These are phyloP conservation scores for Thelonectria blattea DNA, from an alignment of 2,329 filamentous ascomycete genomes.

Conservation along the genomic window DNA sequence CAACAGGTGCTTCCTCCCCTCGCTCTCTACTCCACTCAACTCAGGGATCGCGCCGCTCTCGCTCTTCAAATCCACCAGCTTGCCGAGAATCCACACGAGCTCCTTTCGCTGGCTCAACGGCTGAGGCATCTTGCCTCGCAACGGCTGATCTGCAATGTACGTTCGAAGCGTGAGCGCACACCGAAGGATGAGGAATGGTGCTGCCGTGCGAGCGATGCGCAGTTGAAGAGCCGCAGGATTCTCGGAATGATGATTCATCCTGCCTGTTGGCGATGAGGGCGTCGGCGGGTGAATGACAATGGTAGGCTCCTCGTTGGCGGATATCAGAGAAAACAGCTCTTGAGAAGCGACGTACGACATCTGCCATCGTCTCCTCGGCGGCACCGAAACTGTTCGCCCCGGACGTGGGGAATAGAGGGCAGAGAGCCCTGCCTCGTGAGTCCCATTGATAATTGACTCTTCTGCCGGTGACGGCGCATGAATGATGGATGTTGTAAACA, in stretches of 20 bases:
- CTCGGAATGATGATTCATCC: conserved; percentile 24
- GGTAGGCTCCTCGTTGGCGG: conserved; percentile 48
- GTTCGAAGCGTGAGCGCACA: conserved; percentile 80
- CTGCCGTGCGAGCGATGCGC: conserved; percentile 74
- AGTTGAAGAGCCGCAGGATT: conserved; percentile 48
- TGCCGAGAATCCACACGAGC: conserved; percentile 71
- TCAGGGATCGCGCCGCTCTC: conserved; percentile 73
- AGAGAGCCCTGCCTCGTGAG: conserved; percentile 57
- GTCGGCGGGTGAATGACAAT: conserved; percentile 52
- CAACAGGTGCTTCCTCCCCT: conserved; percentile 75
- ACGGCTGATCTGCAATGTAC: conserved; percentile 89
- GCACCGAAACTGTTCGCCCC: conserved; percentile 74
- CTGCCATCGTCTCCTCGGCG: conserved; percentile 67
- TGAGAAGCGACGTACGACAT: conserved; percentile 84
- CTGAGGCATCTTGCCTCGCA: conserved; percentile 88
- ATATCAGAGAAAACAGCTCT: conserved; percentile 75
- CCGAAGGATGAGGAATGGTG: conserved; percentile 83
- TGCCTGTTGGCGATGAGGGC: conserved; percentile 47
- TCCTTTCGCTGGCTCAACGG: conserved; percentile 82
- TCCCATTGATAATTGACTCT: conserved; percentile 57
- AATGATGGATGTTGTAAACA: conserved; percentile 84
- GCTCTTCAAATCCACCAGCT: conserved; percentile 70
- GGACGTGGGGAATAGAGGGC: conserved; percentile 67
- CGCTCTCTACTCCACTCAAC: conserved; percentile 56
- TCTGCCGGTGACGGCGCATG: conserved; percentile 67